phyloP scores from a whole-genome alignment of 495 filamentous ascomycete genomes.

The Penicillium nucicola region DNA sequence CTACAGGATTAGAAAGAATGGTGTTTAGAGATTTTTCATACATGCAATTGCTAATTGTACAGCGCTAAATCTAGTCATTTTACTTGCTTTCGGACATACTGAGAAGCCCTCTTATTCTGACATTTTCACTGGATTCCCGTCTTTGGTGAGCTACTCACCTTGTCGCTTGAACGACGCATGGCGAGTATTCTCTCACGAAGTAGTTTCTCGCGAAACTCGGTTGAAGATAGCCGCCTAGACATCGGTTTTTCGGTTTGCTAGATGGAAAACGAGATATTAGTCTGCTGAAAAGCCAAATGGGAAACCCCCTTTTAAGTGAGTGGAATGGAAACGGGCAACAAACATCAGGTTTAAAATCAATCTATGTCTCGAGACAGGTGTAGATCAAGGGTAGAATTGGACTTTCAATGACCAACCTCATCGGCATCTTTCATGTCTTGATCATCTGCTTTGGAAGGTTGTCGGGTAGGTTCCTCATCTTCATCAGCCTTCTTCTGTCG shows the following conservation, averaged over 20 bases:
- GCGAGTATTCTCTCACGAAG: slow-evolving; percentile 66
- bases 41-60: not conserved
- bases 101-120: too few species aligned
- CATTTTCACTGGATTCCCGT: not conserved
- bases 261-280: slow-evolving; percentile 8
- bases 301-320: too few species aligned
- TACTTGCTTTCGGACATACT: too few species aligned
- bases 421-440: slow-evolving; percentile 26
- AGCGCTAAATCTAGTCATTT: not conserved
- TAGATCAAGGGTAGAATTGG: not conserved
- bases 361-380: slow-evolving; percentile 2
- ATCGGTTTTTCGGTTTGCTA: slow-evolving; percentile 1
- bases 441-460: slow-evolving; percentile 15
- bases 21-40: not conserved
- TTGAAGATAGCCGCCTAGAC: slow-evolving; percentile 35
- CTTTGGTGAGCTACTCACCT: slow-evolving; percentile 19
- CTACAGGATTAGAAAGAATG: not conserved
- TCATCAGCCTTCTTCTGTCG: slow-evolving; percentile 60
- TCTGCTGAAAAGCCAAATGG: not conserved
- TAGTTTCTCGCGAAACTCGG: slow-evolving; percentile 61
- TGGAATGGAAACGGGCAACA: not conserved
- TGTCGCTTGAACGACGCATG: slow-evolving; percentile 32
- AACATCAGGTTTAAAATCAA: slow-evolving; percentile 1
- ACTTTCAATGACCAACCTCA: slow-evolving; percentile 48
- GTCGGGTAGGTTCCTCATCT: slow-evolving; percentile 47